Evolutionary conservation across 371 early-diverging fungal genomes (phyloP).

Genomic region (Mucor plumbeus): DNA sequence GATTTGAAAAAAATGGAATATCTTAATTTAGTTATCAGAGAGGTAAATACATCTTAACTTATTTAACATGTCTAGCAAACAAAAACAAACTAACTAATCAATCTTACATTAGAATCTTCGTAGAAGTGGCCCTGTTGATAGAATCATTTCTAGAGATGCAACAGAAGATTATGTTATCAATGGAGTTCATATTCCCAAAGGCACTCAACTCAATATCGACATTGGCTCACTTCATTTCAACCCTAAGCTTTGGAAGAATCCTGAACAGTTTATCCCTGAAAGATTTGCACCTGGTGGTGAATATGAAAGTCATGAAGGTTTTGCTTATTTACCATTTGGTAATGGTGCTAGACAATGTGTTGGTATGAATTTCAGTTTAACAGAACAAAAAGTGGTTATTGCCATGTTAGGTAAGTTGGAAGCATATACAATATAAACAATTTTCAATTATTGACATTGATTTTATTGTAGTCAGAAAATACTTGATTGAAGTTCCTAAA

Average conservation of each 20-base stretch:
- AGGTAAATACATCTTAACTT: slow-evolving; percentile 9
- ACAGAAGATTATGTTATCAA: slow-evolving; percentile 44
- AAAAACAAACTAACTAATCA: background rate
- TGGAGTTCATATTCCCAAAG: slow-evolving; percentile 45
- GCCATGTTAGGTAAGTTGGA: slow-evolving; percentile 39
- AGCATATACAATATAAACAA: background rate
- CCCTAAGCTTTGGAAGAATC: slow-evolving; percentile 23
- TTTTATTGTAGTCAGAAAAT: slow-evolving; percentile 32
- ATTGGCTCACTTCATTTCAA: slow-evolving; percentile 24
- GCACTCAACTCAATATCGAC: slow-evolving; percentile 39
- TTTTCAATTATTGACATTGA: background rate
- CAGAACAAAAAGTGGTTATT: slow-evolving; percentile 51
- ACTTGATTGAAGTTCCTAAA: slow-evolving; percentile 29
- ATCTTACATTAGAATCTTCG: slow-evolving; percentile 39
- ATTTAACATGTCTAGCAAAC: too few relatives aligned
- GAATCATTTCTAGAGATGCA: slow-evolving; percentile 26
- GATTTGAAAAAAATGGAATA: slow-evolving; percentile 49
- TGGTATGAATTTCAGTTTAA: slow-evolving; percentile 55
- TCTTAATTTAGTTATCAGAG: slow-evolving; percentile 46
- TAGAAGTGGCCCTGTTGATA: slow-evolving; percentile 32
- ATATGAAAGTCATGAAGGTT: slow-evolving; percentile 7
- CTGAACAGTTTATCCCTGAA: slow-evolving; percentile 26
- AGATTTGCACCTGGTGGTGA: slow-evolving; percentile 28
- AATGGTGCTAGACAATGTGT: slow-evolving; percentile 55
- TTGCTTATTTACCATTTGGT: slow-evolving; percentile 55